A percentile compares a stretch with the other conserved stretches of the same genome.
These are phyloP conservation scores for Nitzschia inconspicua DNA, from an alignment of 108 stramenopile species.

Conservation along the genomic window DNA sequence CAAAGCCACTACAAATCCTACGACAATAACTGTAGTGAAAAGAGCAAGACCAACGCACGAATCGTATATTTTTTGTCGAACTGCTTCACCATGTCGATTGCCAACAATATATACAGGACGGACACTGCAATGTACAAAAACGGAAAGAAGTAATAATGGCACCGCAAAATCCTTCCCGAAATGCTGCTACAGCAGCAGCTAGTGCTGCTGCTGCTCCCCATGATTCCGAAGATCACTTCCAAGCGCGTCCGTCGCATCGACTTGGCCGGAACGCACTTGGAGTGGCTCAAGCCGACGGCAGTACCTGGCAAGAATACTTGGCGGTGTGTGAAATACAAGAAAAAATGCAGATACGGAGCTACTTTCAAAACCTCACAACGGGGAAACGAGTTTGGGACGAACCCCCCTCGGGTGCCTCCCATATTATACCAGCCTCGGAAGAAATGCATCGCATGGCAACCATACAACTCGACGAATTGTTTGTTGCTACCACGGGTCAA, in stretches of 20 bases:
- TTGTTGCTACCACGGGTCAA: constrained; percentile 2
- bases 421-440: constrained; percentile 49
- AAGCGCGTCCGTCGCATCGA: constrained; percentile 57
- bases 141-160: too few species aligned
- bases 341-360: constrained; percentile 42
- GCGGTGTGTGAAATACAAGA: constrained; percentile 53
- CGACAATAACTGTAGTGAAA: too few species aligned
- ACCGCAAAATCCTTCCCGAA: too few species aligned
- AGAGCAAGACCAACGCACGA: too few species aligned
- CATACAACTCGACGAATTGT: constrained; percentile 61
- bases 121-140: too few species aligned
- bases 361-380: constrained; percentile 63
- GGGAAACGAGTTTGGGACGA: constrained; percentile 78
- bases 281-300: constrained; percentile 47
- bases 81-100: too few species aligned
- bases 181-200: too few species aligned
- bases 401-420: constrained; percentile 72
- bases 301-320: constrained; percentile 73
- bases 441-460: constrained; percentile 63
- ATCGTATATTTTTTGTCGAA: too few species aligned
- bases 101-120: too few species aligned
- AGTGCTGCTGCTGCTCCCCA: too few species aligned
- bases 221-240: constrained; percentile 40
- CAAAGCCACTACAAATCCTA: too few species aligned
- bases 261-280: constrained; percentile 28